Conservation (phyloP, 1,284 basidiomycete species). For the Sutorius eximius region DNA sequence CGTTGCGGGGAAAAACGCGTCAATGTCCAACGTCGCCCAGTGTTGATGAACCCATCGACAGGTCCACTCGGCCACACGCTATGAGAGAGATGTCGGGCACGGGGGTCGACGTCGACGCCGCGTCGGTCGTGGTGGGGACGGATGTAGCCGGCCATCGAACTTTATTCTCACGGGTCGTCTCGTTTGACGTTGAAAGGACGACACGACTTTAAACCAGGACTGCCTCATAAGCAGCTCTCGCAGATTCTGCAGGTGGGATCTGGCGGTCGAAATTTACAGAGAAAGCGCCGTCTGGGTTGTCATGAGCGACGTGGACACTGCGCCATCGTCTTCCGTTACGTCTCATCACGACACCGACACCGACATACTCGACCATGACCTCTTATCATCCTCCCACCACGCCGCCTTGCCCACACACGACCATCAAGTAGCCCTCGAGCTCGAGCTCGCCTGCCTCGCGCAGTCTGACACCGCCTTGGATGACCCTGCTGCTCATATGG, state of each 20-base stretch:
- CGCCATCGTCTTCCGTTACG: slow-evolving; percentile 29
- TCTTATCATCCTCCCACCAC: slow-evolving; percentile 36
- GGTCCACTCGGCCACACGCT: not conserved
- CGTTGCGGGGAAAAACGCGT: not conserved
- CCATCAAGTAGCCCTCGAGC: slow-evolving; percentile 30
- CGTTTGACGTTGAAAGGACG: slow-evolving; percentile 32
- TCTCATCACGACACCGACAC: slow-evolving; percentile 28
- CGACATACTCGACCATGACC: slow-evolving; percentile 35
- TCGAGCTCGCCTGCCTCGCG: slow-evolving; percentile 33
- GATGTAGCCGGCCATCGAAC: slow-evolving; percentile 16
- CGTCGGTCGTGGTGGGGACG: slow-evolving; percentile 1
- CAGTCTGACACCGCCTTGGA: slow-evolving; percentile 31
- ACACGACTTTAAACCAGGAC: slow-evolving; percentile 21
- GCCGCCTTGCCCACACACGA: slow-evolving; percentile 28
- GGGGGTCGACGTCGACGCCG: not conserved
- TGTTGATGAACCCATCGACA: not conserved
- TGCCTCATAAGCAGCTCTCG: slow-evolving; percentile 22
- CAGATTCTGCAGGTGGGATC: slow-evolving; percentile 23
- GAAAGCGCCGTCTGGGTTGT: slow-evolving; percentile 29
- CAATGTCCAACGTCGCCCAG: not conserved
- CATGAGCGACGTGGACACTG: slow-evolving; percentile 37
- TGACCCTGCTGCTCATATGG: slow-evolving; percentile 28
- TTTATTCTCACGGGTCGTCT: slow-evolving; percentile 28
- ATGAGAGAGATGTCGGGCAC: not conserved
- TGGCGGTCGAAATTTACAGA: slow-evolving; percentile 23